Conservation (phyloP, 768 basidiomycete genomes). For the Agaricus blazei region DNA sequence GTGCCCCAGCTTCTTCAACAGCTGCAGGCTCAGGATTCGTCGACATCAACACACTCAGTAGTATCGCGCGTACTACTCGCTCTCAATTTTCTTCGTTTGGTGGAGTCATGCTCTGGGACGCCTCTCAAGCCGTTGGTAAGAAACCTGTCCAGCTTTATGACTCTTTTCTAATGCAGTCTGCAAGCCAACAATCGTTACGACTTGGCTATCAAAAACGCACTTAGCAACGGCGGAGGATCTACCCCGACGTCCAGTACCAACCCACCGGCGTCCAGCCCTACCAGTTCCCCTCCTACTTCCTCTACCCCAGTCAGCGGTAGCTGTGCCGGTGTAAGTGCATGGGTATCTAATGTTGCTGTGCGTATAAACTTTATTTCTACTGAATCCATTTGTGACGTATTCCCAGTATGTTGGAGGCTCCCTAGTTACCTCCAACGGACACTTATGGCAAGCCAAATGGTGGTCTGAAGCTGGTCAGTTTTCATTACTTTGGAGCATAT, state of each 20-base stretch:
- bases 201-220: constrained; percentile 33
- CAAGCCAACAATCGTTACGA: constrained; percentile 38
- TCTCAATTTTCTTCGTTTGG: constrained; percentile 49
- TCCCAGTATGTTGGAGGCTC: constrained; percentile 38
- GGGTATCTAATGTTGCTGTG: constrained; percentile 32
- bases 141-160: not conserved
- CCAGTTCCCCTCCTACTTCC: not conserved
- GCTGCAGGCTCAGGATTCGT: constrained; percentile 55
- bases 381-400: not conserved
- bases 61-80: constrained; percentile 33
- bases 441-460: constrained; percentile 46
- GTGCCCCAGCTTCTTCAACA: constrained; percentile 44
- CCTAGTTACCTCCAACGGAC: constrained; percentile 33
- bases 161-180: not conserved
- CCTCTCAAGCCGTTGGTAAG: constrained; percentile 33
- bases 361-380: constrained; percentile 24
- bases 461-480: constrained; percentile 37
- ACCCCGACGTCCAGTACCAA: not conserved
- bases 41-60: constrained; percentile 34
- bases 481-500: too few relatives aligned
- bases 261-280: constrained; percentile 15
- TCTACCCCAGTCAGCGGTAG: constrained; percentile 17
- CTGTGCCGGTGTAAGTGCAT: constrained; percentile 39
- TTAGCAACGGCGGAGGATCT: constrained; percentile 21
- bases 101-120: constrained; percentile 42